A percentile compares a stretch with the other conserved stretches of the same genome.
Conservation (phyloP, 1,284 basidiomycete genomes). For the Sanghuangporus weigelae region DNA sequence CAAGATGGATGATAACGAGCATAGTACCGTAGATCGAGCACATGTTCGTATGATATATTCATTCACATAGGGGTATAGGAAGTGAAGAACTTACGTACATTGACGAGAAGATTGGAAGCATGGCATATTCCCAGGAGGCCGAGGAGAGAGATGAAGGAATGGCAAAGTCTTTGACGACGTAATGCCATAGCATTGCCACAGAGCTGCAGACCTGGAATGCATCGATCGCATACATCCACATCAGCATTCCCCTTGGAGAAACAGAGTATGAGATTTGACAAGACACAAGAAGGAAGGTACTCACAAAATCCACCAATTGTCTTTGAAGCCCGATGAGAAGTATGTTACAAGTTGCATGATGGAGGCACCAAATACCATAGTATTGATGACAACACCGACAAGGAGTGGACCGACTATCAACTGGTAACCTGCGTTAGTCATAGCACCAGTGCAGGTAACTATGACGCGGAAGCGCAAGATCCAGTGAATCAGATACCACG, state of each 20-base stretch:
- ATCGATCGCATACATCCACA: constrained; percentile 30
- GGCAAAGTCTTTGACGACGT: constrained; percentile 28
- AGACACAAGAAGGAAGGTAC: background rate
- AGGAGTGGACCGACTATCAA: constrained; percentile 29
- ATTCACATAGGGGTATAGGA: background rate
- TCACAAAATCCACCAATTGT: constrained; percentile 9
- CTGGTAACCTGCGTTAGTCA: background rate
- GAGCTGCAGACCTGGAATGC: constrained; percentile 28
- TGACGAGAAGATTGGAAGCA: constrained; percentile 27
- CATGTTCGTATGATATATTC: background rate
- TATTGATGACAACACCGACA: constrained; percentile 31
- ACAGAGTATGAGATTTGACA: background rate
- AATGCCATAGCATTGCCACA: constrained; percentile 31
- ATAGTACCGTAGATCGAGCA: constrained; percentile 6
- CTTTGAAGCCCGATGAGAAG: constrained; percentile 21
- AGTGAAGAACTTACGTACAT: background rate
- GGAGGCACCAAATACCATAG: constrained; percentile 26
- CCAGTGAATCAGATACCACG: background rate
- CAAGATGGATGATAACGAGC: constrained; percentile 5
- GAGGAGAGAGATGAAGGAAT: constrained; percentile 23
- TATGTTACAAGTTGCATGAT: constrained; percentile 24
- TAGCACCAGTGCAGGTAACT: no score
- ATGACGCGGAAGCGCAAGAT: no score
- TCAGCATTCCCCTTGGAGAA: constrained; percentile 22
- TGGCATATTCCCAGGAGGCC: constrained; percentile 29